phyloP scores from a whole-genome alignment of 306 rosid genomes.

The Adenanthera pavonina region DNA sequence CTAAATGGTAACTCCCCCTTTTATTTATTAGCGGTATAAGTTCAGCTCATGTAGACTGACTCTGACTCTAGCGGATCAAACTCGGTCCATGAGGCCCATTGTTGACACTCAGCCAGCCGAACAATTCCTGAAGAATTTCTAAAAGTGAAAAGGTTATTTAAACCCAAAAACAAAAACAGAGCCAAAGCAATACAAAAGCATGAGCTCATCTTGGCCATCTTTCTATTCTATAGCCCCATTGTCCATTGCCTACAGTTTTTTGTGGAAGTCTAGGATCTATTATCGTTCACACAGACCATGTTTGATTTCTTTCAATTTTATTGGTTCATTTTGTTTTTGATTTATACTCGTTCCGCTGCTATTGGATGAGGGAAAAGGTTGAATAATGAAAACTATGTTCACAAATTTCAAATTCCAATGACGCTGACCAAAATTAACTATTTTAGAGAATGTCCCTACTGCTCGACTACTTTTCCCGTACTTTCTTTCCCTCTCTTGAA shows the following conservation, averaged over 20 bases:
- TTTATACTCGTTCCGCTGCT: not conserved
- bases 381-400: not conserved
- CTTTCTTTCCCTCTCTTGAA: not conserved
- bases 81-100: not conserved
- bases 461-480: not conserved
- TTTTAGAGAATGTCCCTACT: slow-evolving; percentile 1
- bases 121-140: not conserved
- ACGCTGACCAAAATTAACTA: not conserved
- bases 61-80: not conserved
- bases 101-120: not conserved
- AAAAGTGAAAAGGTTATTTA: not conserved
- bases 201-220: slow-evolving; percentile 7
- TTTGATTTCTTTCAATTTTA: not conserved
- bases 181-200: not conserved
- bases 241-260: not conserved
- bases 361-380: not conserved
- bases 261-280: not conserved
- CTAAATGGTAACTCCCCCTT: too few species aligned
- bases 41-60: not conserved
- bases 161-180: too few species aligned
- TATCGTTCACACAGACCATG: not conserved
- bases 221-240: too few species aligned
- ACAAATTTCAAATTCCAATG: not conserved
- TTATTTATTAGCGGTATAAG: too few species aligned
- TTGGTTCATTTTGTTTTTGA: not conserved